Evolutionary conservation across 2,329 filamentous ascomycete species (phyloP), one percentile per base, ranked within the genome.

Genomic region (Phialophora expanda): DNA sequence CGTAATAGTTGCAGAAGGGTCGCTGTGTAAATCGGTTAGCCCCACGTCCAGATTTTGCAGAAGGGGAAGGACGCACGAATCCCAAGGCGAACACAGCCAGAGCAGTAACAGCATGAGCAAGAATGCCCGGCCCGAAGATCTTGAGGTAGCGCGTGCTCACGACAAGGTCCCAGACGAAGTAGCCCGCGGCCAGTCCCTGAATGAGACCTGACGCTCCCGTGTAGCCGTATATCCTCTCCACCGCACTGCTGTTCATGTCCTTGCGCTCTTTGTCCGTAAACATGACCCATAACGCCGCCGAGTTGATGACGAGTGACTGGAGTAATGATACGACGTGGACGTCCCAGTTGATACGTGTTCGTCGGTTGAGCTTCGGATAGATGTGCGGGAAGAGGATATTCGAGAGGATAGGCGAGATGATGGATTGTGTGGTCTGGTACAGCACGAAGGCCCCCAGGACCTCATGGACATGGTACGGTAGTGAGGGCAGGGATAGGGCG

Each of bases 1-100:
- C 85, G 75, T 89, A 89, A 80, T 83, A 89, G 76, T 88, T 88
- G 66, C 88, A 78, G 73, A 89, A 89, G 2, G 87, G 87, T 69
- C 87, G 82, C 87, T 89, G 73, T 55, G 38, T 24, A 61, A 58
- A 59, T 64, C 20, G 38, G 41, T 61, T 56, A 65, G 69, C 59
- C 24, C 12, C 14, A 32, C 20, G 8, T 26, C 9, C 12, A 11
- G 26, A 28, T 17, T 8, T 8, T 24, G 20, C 24, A 9, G 6
- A 17, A 30, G 34, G 53, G 53, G 63, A 48, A 56, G 41, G 9
- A 65, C 87, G 81, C 78, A 89, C 87, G 75, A 88, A 89, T 65
- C 87, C 87, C 63, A 89, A 77, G 63, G 79, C 81, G 73, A 87
- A 89, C 20, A 89, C 87, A 70, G 81, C 83, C 60, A 88, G 75